These are phyloP conservation scores for Maudiozyma humilis DNA, from an alignment of 1,139 yeast genomes.

Conservation along the genomic window DNA sequence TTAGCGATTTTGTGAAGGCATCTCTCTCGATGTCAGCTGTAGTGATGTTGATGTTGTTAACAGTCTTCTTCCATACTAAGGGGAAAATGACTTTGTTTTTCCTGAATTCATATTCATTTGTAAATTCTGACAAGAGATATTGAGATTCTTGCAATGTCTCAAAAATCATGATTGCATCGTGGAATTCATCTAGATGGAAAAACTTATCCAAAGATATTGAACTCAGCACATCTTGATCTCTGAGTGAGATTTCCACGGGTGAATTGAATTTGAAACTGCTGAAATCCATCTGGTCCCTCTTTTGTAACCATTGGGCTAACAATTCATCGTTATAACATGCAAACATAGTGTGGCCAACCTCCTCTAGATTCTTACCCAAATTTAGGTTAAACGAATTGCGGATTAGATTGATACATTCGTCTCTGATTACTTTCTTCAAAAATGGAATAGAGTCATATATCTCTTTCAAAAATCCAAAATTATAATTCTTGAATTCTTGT, in stretches of 20 bases:
- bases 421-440: slow-evolving; percentile 64
- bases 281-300: slow-evolving; percentile 37
- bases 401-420: slow-evolving; percentile 67
- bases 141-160: slow-evolving; percentile 61
- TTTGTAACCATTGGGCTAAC: slow-evolving; percentile 31
- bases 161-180: slow-evolving; percentile 78
- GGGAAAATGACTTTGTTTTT: slow-evolving; percentile 69
- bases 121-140: slow-evolving; percentile 52
- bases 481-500: slow-evolving; percentile 60
- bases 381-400: slow-evolving; percentile 58
- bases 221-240: slow-evolving; percentile 36
- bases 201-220: slow-evolving; percentile 26
- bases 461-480: slow-evolving; percentile 53
- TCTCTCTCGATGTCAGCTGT: slow-evolving; percentile 19
- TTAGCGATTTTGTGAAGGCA: slow-evolving; percentile 22
- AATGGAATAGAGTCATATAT: slow-evolving; percentile 72
- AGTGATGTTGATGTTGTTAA: slow-evolving; percentile 16
- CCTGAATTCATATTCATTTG: slow-evolving; percentile 66
- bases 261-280: slow-evolving; percentile 67
- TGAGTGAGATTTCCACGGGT: slow-evolving; percentile 68
- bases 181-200: slow-evolving; percentile 56
- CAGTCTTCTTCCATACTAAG: slow-evolving; percentile 35
- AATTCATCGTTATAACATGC: slow-evolving; percentile 45
- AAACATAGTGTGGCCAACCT: slow-evolving; percentile 54
- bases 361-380: slow-evolving; percentile 51